Conservation (phyloP, 139 green algal genomes). For the Bryopsis sp. region DNA sequence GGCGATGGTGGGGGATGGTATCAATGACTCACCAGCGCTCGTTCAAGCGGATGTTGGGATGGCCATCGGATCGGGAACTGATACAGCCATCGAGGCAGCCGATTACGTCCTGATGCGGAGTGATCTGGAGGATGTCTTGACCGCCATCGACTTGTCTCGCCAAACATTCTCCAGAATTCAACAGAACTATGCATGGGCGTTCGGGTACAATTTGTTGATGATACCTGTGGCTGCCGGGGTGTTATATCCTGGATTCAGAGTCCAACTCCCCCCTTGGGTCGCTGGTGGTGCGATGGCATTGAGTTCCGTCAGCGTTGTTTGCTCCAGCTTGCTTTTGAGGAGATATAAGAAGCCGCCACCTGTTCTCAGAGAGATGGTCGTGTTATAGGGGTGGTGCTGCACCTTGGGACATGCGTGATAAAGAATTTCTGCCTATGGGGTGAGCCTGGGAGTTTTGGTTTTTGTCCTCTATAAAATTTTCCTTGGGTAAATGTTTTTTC, state of each 20-base stretch:
- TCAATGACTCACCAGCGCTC: slow-evolving; percentile 95
- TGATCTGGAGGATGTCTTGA: slow-evolving; percentile 81
- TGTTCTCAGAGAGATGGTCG: not conserved
- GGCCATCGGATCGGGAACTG: slow-evolving; percentile 75
- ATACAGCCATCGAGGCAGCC: slow-evolving; percentile 74
- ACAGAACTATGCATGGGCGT: slow-evolving; percentile 89
- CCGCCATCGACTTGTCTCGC: slow-evolving; percentile 76
- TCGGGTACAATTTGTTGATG: slow-evolving; percentile 89
- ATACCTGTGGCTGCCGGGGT: slow-evolving; percentile 64
- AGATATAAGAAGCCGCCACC: slow-evolving; percentile 49
- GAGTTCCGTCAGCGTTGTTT: slow-evolving; percentile 77
- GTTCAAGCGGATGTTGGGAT: slow-evolving; percentile 91
- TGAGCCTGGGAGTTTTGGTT: too few relatives aligned
- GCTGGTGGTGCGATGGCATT: slow-evolving; percentile 86
- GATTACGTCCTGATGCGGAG: slow-evolving; percentile 89
- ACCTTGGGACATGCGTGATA: too few relatives aligned
- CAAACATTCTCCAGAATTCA: slow-evolving; percentile 77
- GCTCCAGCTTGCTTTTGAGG: slow-evolving; percentile 66
- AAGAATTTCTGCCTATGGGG: too few relatives aligned
- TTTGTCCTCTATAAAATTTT: too few relatives aligned
- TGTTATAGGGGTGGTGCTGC: too few relatives aligned
- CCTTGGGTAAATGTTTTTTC: too few relatives aligned
- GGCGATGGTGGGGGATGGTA: slow-evolving; percentile 95
- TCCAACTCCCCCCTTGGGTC: slow-evolving; percentile 88
- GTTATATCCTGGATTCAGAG: slow-evolving; percentile 51